These are phyloP conservation scores for Austroboletus festivus DNA, from an alignment of 768 basidiomycete genomes.

Conservation along the genomic window DNA sequence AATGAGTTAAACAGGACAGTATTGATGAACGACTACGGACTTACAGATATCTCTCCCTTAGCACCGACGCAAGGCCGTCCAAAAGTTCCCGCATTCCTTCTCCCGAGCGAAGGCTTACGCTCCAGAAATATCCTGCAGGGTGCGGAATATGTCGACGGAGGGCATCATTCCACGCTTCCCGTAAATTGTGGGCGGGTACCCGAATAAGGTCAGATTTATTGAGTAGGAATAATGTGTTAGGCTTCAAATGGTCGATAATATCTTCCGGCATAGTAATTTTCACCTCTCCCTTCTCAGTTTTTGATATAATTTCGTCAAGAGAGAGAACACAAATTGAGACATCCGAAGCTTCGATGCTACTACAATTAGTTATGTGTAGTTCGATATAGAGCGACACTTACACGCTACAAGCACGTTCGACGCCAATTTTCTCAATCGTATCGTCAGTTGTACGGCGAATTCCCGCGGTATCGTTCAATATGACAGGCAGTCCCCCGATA, in stretches of 20 bases:
- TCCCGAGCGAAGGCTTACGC: slow-evolving; percentile 56
- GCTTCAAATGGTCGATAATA: slow-evolving; percentile 47
- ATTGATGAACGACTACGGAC: not conserved
- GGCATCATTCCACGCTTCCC: slow-evolving; percentile 18
- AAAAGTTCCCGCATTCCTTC: slow-evolving; percentile 60
- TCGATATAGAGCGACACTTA: slow-evolving; percentile 35
- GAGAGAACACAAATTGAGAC: slow-evolving; percentile 80
- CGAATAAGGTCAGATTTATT: slow-evolving; percentile 72
- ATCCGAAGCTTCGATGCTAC: slow-evolving; percentile 65
- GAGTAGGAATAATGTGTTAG: slow-evolving; percentile 64
- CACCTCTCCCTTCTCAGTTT: not conserved
- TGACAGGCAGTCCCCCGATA: slow-evolving; percentile 80
- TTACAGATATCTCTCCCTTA: slow-evolving; percentile 35
- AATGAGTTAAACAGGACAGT: not conserved
- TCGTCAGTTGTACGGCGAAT: slow-evolving; percentile 62
- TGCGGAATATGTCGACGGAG: slow-evolving; percentile 4
- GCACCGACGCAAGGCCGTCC: slow-evolving; percentile 47
- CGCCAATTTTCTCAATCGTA: slow-evolving; percentile 75
- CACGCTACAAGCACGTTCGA: slow-evolving; percentile 69
- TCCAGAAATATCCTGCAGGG: slow-evolving; percentile 43
- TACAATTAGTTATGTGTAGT: not conserved
- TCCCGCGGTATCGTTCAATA: slow-evolving; percentile 85
- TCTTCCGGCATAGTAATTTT: slow-evolving; percentile 41
- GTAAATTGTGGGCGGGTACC: slow-evolving; percentile 5
- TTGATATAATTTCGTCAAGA: slow-evolving; percentile 43